A percentile compares a stretch with the other conserved stretches of the same genome.
Evolutionary conservation across 164 flowering plant species (phyloP).

Genomic region (Santalum album): DNA sequence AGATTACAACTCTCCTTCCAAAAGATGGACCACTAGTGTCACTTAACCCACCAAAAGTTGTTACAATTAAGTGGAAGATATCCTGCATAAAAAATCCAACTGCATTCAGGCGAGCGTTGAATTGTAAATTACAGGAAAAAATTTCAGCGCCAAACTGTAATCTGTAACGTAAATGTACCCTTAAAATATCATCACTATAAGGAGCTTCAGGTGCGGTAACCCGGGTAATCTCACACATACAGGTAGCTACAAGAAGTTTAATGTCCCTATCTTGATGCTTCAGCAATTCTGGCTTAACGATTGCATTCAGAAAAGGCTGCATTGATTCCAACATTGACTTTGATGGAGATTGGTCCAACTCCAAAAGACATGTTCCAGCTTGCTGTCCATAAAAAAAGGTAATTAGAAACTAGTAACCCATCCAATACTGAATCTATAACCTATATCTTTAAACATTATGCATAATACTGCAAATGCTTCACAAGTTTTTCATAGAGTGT

Average conservation of each 20-base stretch:
- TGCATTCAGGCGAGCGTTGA: conserved; percentile 8
- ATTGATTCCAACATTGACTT: conserved; percentile 56
- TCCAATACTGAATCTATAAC: neutral
- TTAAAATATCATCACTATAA: conserved; percentile 76
- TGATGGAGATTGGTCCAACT: conserved; percentile 76
- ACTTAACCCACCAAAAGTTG: conserved; percentile 70
- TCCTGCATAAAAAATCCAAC: conserved; percentile 54
- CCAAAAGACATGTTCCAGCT: conserved; percentile 65
- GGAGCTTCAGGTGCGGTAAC: conserved; percentile 98
- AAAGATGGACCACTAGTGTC: conserved; percentile 77
- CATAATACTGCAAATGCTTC: neutral
- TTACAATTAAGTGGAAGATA: conserved; percentile 70
- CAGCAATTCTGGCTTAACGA: conserved; percentile 70
- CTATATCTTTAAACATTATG: neutral
- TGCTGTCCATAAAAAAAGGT: conserved; percentile 42
- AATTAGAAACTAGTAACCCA: conserved; percentile 1
- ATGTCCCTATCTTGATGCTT: conserved; percentile 88
- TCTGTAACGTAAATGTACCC: conserved; percentile 35
- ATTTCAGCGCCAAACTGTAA: neutral
- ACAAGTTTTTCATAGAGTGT: neutral
- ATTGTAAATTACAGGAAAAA: neutral
- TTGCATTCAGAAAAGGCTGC: conserved; percentile 66
- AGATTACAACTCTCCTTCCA: conserved; percentile 79
- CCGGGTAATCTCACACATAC: conserved; percentile 87
- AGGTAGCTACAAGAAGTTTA: conserved; percentile 85